Percentiles rank a stretch among this genome's conserved stretches.
These are phyloP conservation scores for Solioccasus polychromus DNA, from an alignment of 768 basidiomycete species.

Conservation along the genomic window DNA sequence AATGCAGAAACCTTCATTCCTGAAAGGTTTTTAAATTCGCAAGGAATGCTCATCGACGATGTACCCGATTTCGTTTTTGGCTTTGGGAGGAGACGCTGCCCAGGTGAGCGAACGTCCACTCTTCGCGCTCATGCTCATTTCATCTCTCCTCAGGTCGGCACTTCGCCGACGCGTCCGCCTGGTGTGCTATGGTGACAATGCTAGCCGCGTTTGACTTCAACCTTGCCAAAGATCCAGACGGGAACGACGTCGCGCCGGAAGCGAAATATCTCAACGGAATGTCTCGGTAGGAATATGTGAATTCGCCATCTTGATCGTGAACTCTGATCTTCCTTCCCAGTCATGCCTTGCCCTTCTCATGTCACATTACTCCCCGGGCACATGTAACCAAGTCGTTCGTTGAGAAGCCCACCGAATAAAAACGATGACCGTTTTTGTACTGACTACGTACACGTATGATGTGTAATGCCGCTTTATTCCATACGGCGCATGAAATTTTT, in stretches of 20 bases:
- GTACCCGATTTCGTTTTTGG: slow-evolving; percentile 7
- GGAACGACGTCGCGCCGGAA: slow-evolving; percentile 8
- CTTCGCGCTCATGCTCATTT: background rate
- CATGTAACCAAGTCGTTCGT: too few relatives aligned
- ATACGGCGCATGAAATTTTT: too few relatives aligned
- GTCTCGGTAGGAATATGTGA: too few relatives aligned
- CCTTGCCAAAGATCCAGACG: slow-evolving; percentile 2
- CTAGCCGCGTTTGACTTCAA: slow-evolving; percentile 7
- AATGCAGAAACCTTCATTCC: slow-evolving; percentile 9
- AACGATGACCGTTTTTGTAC: too few relatives aligned
- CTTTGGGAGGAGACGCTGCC: slow-evolving; percentile 4
- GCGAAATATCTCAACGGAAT: too few relatives aligned
- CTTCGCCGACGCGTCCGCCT: slow-evolving; percentile 7
- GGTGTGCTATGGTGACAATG: slow-evolving; percentile 9
- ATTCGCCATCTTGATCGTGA: too few relatives aligned
- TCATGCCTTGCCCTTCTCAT: too few relatives aligned
- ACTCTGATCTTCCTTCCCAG: too few relatives aligned
- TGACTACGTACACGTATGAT: too few relatives aligned
- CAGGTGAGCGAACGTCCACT: background rate
- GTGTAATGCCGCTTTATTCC: too few relatives aligned
- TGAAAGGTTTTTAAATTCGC: slow-evolving; percentile 10
- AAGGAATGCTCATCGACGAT: slow-evolving; percentile 9
- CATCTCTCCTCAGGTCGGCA: slow-evolving; percentile 2
- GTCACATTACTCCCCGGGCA: too few relatives aligned
- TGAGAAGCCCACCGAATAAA: too few relatives aligned